Conservation (phyloP, 2,329 filamentous ascomycete genomes). For the Neophaeococcomyces mojaviensis region DNA sequence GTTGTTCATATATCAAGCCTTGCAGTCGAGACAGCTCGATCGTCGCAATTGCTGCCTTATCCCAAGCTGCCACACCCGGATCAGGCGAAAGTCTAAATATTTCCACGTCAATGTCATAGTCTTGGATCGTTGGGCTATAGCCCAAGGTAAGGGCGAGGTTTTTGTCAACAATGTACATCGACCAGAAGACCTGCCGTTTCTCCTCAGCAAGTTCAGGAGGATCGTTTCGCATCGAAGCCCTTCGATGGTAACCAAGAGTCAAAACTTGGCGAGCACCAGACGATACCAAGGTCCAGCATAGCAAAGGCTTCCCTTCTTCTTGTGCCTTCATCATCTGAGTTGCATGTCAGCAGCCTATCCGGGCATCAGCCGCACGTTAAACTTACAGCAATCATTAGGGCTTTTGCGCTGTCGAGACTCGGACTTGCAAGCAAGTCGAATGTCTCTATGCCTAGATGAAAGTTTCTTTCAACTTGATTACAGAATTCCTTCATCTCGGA, state of each 20-base stretch:
- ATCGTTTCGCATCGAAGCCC: constrained; percentile 17
- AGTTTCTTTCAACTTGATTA: constrained; percentile 8
- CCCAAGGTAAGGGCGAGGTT: constrained; percentile 24
- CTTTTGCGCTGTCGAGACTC: constrained; percentile 23
- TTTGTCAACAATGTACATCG: constrained; percentile 25
- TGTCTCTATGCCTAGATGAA: constrained; percentile 17
- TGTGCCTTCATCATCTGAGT: constrained; percentile 24
- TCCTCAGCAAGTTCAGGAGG: constrained; percentile 15
- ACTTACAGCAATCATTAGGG: constrained; percentile 23
- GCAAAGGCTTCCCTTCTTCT: constrained; percentile 24
- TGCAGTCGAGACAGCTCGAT: constrained; percentile 23
- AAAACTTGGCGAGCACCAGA: constrained; percentile 24
- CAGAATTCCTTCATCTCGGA: constrained; percentile 13
- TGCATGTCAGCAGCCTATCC: background rate
- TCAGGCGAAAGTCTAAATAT: constrained; percentile 19
- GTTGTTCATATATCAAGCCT: constrained; percentile 23
- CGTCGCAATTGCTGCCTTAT: constrained; percentile 22
- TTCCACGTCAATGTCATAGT: constrained; percentile 24
- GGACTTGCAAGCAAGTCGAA: constrained; percentile 24
- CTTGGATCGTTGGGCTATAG: constrained; percentile 24
- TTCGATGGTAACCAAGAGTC: constrained; percentile 21
- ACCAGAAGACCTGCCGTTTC: constrained; percentile 24
- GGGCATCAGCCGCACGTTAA: background rate
- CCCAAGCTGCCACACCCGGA: constrained; percentile 20
- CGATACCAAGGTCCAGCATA: constrained; percentile 24